A percentile compares a stretch with the other conserved stretches of the same genome.
Evolutionary conservation across 2,329 filamentous ascomycete species (phyloP).

Genomic region (Fusarium sp.): DNA sequence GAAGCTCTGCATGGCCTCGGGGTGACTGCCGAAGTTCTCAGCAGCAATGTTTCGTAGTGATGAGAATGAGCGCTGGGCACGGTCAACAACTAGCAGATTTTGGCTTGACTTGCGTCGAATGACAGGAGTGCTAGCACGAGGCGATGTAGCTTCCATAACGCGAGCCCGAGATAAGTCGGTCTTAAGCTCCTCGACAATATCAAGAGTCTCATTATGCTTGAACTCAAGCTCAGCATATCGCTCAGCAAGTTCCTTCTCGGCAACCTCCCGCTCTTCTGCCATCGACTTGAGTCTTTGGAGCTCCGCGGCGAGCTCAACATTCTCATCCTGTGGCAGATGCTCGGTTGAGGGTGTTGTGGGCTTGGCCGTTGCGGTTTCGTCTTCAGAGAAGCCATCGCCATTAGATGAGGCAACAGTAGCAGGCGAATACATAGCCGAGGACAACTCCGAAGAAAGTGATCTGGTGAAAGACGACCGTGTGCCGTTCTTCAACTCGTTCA

Average conservation of each 20-base stretch:
- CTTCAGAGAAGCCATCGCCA: constrained; percentile 61
- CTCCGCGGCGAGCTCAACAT: constrained; percentile 70
- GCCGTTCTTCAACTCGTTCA: constrained; percentile 76
- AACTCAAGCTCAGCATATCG: constrained; percentile 87
- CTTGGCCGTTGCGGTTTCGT: constrained; percentile 62
- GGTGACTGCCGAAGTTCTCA: constrained; percentile 85
- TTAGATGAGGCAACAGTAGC: constrained; percentile 74
- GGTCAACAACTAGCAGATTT: constrained; percentile 87
- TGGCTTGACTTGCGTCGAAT: constrained; percentile 95
- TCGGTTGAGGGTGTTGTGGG: constrained; percentile 54
- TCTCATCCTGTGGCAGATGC: constrained; percentile 55
- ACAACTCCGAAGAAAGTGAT: constrained; percentile 94
- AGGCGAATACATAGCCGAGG: constrained; percentile 84
- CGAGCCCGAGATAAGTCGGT: constrained; percentile 85
- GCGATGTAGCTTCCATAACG: constrained; percentile 69
- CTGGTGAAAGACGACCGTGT: constrained; percentile 79
- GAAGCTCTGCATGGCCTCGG: constrained; percentile 91
- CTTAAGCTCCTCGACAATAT: constrained; percentile 92
- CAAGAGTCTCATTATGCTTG: constrained; percentile 84
- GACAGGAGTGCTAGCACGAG: constrained; percentile 76
- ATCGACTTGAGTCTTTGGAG: constrained; percentile 78
- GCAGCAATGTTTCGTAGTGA: constrained; percentile 88
- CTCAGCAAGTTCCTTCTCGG: constrained; percentile 78
- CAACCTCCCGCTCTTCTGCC: constrained; percentile 81
- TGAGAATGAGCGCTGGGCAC: constrained; percentile 90